phyloP scores from a whole-genome alignment of 2,329 filamentous ascomycete species.

The Paracamarosporium sp. region DNA sequence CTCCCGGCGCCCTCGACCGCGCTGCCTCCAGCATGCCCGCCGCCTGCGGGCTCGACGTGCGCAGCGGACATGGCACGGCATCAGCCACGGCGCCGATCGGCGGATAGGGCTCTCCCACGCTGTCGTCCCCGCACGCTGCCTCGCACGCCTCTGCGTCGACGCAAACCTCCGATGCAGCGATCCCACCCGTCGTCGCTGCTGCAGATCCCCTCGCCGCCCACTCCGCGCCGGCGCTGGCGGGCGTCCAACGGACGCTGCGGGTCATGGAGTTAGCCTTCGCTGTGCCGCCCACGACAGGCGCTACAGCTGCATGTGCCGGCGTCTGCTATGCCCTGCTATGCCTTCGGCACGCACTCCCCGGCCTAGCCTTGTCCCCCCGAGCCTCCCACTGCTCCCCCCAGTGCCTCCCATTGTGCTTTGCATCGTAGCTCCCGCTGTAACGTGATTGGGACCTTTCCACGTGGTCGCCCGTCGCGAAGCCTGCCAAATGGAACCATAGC shows the following conservation, averaged over 20 bases:
- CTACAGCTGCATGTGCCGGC: background rate
- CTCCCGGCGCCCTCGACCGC: constrained; percentile 21
- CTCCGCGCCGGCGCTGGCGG: constrained; percentile 24
- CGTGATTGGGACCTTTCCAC: background rate
- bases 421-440: no score
- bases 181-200: constrained; percentile 10
- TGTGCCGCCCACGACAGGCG: constrained; percentile 22
- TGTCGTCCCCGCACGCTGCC: no score
- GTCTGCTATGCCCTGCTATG: background rate
- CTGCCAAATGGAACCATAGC: constrained; percentile 1
- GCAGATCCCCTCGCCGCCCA: constrained; percentile 21
- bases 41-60: background rate
- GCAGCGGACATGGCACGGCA: constrained; percentile 5
- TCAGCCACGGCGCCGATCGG: constrained; percentile 38
- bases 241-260: constrained; percentile 25
- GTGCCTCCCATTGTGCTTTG: no score
- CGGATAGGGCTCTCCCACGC: constrained; percentile 47
- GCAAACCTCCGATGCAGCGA: background rate
- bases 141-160: no score
- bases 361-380: background rate
- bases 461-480: constrained; percentile 1
- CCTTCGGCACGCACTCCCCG: background rate
- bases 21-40: background rate
- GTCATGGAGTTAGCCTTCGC: constrained; percentile 27
- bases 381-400: no score